A percentile compares a stretch with the other conserved stretches of the same genome.
These are phyloP conservation scores for Termitomyces sp. DNA, from an alignment of 768 basidiomycete species.

Conservation along the genomic window DNA sequence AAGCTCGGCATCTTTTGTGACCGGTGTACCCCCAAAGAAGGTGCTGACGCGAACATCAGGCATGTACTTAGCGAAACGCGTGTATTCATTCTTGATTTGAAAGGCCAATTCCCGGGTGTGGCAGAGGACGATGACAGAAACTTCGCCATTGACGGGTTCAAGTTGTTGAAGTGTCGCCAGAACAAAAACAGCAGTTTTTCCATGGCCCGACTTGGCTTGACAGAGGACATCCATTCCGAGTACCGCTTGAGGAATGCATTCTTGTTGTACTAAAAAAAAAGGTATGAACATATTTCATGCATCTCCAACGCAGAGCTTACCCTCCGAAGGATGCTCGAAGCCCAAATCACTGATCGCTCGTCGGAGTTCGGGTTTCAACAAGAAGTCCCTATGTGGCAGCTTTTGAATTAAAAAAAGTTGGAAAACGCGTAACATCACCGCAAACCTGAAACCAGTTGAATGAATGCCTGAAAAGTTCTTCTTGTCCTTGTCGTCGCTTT, in stretches of 20 bases:
- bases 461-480: constrained; percentile 99
- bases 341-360: constrained; percentile 99
- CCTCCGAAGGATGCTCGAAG: constrained; percentile 99
- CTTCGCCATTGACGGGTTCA: constrained; percentile 97
- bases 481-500: constrained; percentile 75
- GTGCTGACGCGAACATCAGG: constrained; percentile 96
- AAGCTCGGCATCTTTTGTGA: constrained; percentile 88
- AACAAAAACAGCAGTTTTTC: constrained; percentile 99
- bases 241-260: constrained; percentile 99
- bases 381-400: constrained; percentile 71
- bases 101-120: constrained; percentile 99
- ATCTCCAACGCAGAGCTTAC: constrained; percentile 34
- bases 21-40: constrained; percentile 96
- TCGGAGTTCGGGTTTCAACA: constrained; percentile 94
- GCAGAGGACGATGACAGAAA: constrained; percentile 95
- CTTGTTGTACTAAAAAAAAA: constrained; percentile 81
- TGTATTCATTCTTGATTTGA: constrained; percentile 99
- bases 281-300: neutral
- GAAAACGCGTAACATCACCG: constrained; percentile 1
- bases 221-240: constrained; percentile 99
- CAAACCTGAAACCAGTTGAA: constrained; percentile 97
- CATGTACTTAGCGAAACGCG: constrained; percentile 99
- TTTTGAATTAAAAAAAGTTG: constrained; percentile 11
- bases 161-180: constrained; percentile 96
- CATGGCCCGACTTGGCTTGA: constrained; percentile 98